phyloP scores from a whole-genome alignment of 169 alveolate species.

The Cryptosporidium parvum region DNA sequence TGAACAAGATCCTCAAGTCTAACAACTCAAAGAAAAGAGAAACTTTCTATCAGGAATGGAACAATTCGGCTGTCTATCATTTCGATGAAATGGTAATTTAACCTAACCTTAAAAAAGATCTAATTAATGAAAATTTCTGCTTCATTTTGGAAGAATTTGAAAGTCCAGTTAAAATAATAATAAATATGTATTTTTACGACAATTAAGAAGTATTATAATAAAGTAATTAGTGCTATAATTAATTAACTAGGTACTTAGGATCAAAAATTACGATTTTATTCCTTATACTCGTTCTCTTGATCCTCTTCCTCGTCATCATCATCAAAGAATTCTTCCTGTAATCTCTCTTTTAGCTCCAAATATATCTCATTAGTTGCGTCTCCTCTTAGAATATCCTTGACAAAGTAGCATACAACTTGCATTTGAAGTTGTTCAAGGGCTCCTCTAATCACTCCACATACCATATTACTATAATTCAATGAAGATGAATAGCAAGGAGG shows the following conservation, averaged over 20 bases:
- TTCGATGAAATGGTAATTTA: slow-evolving; percentile 39
- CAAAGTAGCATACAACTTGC: slow-evolving; percentile 82
- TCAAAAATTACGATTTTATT: neutral
- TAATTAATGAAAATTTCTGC: neutral
- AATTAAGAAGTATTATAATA: neutral
- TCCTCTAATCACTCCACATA: slow-evolving; percentile 91
- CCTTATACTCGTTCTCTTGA: slow-evolving; percentile 45
- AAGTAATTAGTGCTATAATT: slow-evolving; percentile 1
- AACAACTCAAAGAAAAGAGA: slow-evolving; percentile 10
- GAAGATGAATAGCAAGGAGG: slow-evolving; percentile 83
- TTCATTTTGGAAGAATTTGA: neutral
- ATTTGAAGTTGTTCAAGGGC: slow-evolving; percentile 88
- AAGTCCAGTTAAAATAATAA: neutral
- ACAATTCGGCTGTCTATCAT: slow-evolving; percentile 9
- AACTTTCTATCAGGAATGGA: slow-evolving; percentile 52
- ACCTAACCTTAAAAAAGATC: neutral
- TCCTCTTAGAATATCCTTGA: slow-evolving; percentile 86
- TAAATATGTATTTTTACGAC: neutral
- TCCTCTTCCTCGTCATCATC: slow-evolving; percentile 61
- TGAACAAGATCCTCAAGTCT: neutral
- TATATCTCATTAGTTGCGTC: slow-evolving; percentile 85
- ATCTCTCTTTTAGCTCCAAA: slow-evolving; percentile 79
- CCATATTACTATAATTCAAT: slow-evolving; percentile 84
- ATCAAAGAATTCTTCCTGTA: slow-evolving; percentile 67
- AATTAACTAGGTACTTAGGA: neutral